Evolutionary conservation across 202 grass and related monocot genomes (phyloP).

Genomic region (Schoenoplectus triqueter): DNA sequence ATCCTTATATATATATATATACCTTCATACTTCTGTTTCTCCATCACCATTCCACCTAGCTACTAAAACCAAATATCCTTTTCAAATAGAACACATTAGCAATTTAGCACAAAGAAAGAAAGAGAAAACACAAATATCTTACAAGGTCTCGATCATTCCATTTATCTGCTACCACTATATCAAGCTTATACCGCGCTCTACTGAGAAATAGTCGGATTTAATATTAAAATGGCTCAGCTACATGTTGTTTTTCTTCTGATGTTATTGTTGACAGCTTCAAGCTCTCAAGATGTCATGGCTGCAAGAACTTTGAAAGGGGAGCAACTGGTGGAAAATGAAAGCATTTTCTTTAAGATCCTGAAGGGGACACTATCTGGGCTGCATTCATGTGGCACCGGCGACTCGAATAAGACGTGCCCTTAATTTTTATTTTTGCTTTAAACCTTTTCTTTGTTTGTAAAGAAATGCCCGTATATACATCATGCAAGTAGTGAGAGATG

Average conservation of each 20-base stretch:
- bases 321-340: not conserved
- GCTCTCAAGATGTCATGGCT: constrained; percentile 2
- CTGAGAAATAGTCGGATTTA: not conserved
- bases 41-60: not conserved
- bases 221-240: not conserved
- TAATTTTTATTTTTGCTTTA: not conserved
- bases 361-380: not conserved
- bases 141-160: not conserved
- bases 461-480: not conserved
- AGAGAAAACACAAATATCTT: not conserved
- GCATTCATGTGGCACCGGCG: not conserved
- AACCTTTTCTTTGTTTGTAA: not conserved
- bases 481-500: not conserved
- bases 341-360: not conserved
- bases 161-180: not conserved
- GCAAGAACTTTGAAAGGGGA: constrained; percentile 33
- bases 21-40: not conserved
- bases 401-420: not conserved
- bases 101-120: not conserved
- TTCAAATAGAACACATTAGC: not conserved
- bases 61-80: not conserved
- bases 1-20: not conserved
- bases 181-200: not conserved
- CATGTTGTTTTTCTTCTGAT: not conserved
- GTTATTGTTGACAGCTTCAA: not conserved